phyloP scores from a whole-genome alignment of 768 basidiomycete species.

The Lactifluus rugatus region DNA sequence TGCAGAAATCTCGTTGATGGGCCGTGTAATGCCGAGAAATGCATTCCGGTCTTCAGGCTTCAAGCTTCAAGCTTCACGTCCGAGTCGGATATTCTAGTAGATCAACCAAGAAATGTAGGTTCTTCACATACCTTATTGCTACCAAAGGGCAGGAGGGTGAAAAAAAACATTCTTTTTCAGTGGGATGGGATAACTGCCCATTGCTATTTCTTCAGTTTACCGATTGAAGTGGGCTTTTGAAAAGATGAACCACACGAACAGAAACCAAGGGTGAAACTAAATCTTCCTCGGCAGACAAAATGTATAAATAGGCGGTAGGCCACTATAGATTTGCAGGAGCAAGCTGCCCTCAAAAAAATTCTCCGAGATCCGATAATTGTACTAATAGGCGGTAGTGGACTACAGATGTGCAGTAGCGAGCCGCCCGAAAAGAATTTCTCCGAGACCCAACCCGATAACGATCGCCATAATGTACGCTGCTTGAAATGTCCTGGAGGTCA shows the following conservation, averaged over 20 bases:
- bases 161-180: constrained; percentile 16
- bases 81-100: too few relatives aligned
- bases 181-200: too few relatives aligned
- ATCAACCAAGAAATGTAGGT: too few relatives aligned
- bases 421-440: constrained; percentile 65
- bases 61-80: neutral
- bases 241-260: neutral
- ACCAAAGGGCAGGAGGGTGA: neutral
- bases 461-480: constrained; percentile 68
- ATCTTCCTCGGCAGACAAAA: neutral
- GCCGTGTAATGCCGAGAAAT: constrained; percentile 29
- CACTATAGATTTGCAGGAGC: constrained; percentile 19
- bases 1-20: constrained; percentile 32
- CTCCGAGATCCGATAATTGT: constrained; percentile 61
- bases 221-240: neutral
- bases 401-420: constrained; percentile 25
- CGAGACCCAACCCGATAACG: constrained; percentile 58
- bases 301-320: neutral
- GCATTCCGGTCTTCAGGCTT: constrained; percentile 21
- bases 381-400: neutral
- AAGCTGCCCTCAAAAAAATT: constrained; percentile 58
- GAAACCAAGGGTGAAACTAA: neutral
- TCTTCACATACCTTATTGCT: too few relatives aligned
- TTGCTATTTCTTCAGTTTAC: neutral
- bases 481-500: constrained; percentile 64